phyloP scores from a whole-genome alignment of 2,329 filamentous ascomycete genomes.

The Ascochyta fabae region DNA sequence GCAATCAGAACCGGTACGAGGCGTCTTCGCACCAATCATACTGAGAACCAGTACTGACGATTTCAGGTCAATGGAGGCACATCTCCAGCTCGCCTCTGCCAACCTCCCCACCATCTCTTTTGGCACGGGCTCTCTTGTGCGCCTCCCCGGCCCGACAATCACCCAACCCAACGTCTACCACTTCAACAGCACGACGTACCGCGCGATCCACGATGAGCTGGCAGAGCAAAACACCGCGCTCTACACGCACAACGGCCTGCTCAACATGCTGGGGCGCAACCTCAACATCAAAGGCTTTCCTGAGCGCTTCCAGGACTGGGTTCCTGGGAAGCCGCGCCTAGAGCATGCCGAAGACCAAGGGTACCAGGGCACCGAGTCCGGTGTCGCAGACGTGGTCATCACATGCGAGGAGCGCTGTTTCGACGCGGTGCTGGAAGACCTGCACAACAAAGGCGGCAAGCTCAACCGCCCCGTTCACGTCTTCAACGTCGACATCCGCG shows the following conservation, averaged over 20 bases:
- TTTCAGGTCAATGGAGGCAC: constrained; percentile 93
- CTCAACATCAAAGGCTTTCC: constrained; percentile 92
- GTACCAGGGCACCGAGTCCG: constrained; percentile 80
- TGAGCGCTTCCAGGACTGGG: constrained; percentile 98
- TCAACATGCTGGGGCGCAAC: constrained; percentile 96
- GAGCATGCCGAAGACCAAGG: constrained; percentile 76
- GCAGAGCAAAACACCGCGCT: constrained; percentile 82
- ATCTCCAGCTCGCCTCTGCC: constrained; percentile 85
- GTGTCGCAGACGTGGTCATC: constrained; percentile 91
- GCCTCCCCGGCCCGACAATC: constrained; percentile 88
- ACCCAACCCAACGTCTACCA: constrained; percentile 96
- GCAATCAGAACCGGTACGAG: constrained; percentile 88
- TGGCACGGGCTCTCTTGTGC: constrained; percentile 92
- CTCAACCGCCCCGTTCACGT: constrained; percentile 95
- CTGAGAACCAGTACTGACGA: too few relatives aligned
- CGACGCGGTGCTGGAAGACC: constrained; percentile 95
- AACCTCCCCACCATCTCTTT: constrained; percentile 95
- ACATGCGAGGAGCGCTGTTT: constrained; percentile 98
- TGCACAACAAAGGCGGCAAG: constrained; percentile 82
- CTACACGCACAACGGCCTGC: constrained; percentile 88
- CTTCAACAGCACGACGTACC: constrained; percentile 97
- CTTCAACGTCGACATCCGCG: constrained; percentile 97
- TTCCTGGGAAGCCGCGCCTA: constrained; percentile 80
- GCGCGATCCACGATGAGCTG: constrained; percentile 92
- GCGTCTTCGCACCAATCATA: too few relatives aligned